Evolutionary conservation across 352 stramenopile species (phyloP), one percentile per base, ranked within the genome.

Genomic region (Globisporangium acanthophoron): DNA sequence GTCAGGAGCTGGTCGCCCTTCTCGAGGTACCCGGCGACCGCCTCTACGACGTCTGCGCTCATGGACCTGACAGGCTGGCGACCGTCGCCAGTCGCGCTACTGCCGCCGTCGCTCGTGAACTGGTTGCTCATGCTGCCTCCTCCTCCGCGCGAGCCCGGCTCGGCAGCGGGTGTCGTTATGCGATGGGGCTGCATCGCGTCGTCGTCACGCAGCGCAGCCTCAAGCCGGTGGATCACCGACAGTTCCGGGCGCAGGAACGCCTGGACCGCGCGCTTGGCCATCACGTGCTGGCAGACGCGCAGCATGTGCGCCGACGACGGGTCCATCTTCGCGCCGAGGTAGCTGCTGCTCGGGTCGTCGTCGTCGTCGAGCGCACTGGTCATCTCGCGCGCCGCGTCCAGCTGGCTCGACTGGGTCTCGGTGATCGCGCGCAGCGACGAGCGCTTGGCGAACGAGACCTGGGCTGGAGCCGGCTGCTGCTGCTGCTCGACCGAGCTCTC

Each of bases 271-370:
- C 78, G 73, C 54, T 90, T 90, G 11, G 77, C 74, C 48, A 90
- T 90, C 35, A 87, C 77, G 37, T 90, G 80, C 45, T 85, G 80
- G 40, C 80, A 90, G 31, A 90, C 85, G 3, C 78, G 77, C 45
- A 90, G 47, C 60, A 90, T 74, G 35, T 90, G 73, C 11, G 71
- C 68, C 1, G 77, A 87, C 13, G 73, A 74, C 20, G 76, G 70
- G 51, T 88, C 76, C 11, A 88, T 59, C 52, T 73, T 78, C 21
- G 44, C 49, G 11, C 58, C 63, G 37, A 54, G 18, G 31, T 33
- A 35, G 18, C 16, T 40, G 24, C 58, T 60, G 4, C 47, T 52
- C 8, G 40, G 47, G 29, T 62, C 56, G 12, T 62, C 57, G 9
- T 75, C 59, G 1, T 62, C 58, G 0, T 71, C 62, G 33, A 3